These are phyloP conservation scores for Hanseniaspora valbyensis DNA, from an alignment of 805 yeast species.

Conservation along the genomic window DNA sequence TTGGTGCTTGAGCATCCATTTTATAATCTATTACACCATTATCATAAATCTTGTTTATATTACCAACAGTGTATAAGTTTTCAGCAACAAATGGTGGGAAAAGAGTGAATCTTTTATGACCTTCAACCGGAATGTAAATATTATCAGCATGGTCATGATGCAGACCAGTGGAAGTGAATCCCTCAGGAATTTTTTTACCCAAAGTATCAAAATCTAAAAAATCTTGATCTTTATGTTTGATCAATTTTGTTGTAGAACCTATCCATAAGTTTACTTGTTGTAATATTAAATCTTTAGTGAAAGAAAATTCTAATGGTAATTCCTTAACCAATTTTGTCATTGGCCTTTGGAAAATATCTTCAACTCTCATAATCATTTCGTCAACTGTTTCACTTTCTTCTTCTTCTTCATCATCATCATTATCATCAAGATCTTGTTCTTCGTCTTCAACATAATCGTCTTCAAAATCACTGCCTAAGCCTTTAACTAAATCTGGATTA, in stretches of 20 bases:
- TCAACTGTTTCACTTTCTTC: conserved; percentile 25
- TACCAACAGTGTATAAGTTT: conserved; percentile 54
- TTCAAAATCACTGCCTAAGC: conserved; percentile 23
- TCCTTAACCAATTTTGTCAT: conserved; percentile 34
- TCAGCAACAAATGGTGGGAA: conserved; percentile 53
- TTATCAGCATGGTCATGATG: conserved; percentile 79
- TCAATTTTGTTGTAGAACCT: conserved; percentile 34
- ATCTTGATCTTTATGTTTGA: conserved; percentile 15
- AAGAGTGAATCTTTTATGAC: conserved; percentile 55
- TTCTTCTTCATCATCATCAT: conserved; percentile 17
- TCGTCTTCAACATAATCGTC: conserved; percentile 22
- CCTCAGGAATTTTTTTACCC: conserved; percentile 47
- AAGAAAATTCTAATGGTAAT: conserved; percentile 37
- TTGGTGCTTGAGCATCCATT: conserved; percentile 42
- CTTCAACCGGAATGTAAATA: conserved; percentile 49
- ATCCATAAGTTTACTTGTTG: conserved; percentile 72
- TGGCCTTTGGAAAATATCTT: conserved; percentile 52
- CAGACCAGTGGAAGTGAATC: conserved; percentile 57
- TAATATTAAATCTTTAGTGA: conserved; percentile 37
- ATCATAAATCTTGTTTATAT: conserved; percentile 39
- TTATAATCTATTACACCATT: conserved; percentile 60
- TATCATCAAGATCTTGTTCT: conserved; percentile 10
- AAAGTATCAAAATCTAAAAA: conserved; percentile 27
- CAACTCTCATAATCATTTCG: conserved; percentile 35
- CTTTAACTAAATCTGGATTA: conserved; percentile 17